A percentile compares a stretch with the other conserved stretches of the same genome.
Conservation (phyloP, 1,284 basidiomycete genomes). For the Malassezia brasiliensis region DNA sequence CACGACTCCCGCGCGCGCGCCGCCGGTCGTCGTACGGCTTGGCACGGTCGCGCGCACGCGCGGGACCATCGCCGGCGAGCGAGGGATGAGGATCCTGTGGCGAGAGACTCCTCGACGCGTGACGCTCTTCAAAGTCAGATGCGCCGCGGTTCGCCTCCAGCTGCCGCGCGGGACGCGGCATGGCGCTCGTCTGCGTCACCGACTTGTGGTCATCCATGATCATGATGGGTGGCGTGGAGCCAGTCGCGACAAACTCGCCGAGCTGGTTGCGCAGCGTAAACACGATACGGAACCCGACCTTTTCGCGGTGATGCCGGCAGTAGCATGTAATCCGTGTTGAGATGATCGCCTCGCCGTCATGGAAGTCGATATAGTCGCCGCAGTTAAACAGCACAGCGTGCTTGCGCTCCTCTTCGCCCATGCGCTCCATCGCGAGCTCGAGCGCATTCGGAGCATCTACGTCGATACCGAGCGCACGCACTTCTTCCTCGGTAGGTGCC, state of each 20-base stretch:
- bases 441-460: conserved; percentile 29
- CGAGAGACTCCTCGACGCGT: conserved; percentile 14
- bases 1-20: conserved; percentile 5
- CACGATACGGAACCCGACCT: conserved; percentile 83
- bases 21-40: conserved; percentile 35
- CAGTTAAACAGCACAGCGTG: conserved; percentile 66
- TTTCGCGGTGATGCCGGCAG: conserved; percentile 95
- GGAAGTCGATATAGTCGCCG: conserved; percentile 79
- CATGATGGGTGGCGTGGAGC: conserved; percentile 78
- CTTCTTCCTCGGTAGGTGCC: conserved; percentile 34
- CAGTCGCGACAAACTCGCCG: conserved; percentile 72
- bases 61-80: conserved; percentile 11
- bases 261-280: conserved; percentile 74
- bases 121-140: conserved; percentile 50
- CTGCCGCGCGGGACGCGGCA: neutral
- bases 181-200: conserved; percentile 36
- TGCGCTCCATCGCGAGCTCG: conserved; percentile 24
- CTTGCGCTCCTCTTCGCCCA: conserved; percentile 44
- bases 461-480: conserved; percentile 36
- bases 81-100: conserved; percentile 18
- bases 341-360: conserved; percentile 72
- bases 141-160: neutral
- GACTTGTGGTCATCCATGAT: conserved; percentile 89
- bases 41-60: conserved; percentile 20
- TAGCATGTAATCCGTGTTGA: conserved; percentile 97